phyloP scores from a whole-genome alignment of 176 grass and related monocot genomes.

The Phoenix dactylifera region DNA sequence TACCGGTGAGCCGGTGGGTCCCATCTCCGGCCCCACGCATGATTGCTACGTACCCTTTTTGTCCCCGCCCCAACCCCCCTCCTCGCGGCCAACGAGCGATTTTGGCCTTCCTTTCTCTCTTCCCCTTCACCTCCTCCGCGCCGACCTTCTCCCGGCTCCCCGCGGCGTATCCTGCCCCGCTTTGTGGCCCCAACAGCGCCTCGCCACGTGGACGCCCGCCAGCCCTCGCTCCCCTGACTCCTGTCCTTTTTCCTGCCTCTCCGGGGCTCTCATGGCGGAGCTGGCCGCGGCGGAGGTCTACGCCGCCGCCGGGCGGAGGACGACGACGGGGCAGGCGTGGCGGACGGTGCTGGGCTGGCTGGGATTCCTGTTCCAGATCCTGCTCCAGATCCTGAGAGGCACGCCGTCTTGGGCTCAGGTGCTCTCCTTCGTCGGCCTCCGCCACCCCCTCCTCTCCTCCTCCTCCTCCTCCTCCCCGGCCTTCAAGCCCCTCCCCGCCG shows the following conservation, averaged over 20 bases:
- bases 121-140: neutral
- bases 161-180: neutral
- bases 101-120: neutral
- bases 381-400: constrained; percentile 79
- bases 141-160: neutral
- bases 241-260: too few relatives aligned
- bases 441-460: constrained; percentile 53
- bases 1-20: constrained; percentile 13
- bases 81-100: too few relatives aligned
- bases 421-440: constrained; percentile 84
- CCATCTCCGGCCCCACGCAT: constrained; percentile 6
- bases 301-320: constrained; percentile 36
- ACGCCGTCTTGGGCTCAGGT: constrained; percentile 83
- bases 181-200: neutral
- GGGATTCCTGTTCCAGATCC: constrained; percentile 63
- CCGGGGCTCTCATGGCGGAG: neutral
- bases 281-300: constrained; percentile 48
- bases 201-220: constrained; percentile 8
- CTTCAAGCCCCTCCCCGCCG: constrained; percentile 64
- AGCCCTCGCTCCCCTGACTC: neutral
- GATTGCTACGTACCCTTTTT: constrained; percentile 3
- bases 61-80: neutral
- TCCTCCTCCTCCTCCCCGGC: constrained; percentile 20
- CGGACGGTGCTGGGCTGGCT: constrained; percentile 68
- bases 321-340: constrained; percentile 67